These are phyloP conservation scores for Aechmea fasciata DNA, from an alignment of 176 grass and related monocot genomes.

Conservation along the genomic window DNA sequence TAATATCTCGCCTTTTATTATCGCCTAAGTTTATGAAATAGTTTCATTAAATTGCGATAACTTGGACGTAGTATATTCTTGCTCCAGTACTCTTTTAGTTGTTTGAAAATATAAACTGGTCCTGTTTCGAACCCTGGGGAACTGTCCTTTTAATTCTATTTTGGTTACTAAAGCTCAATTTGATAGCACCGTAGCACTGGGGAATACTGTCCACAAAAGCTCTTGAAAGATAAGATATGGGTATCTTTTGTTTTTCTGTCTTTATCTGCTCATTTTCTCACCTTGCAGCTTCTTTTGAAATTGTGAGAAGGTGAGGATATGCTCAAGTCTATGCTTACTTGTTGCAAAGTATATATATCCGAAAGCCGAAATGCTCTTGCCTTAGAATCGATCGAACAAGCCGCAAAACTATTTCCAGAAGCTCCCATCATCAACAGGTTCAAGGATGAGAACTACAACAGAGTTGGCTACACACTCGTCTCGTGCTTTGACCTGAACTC, in stretches of 20 bases:
- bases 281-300: neutral
- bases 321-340: slow-evolving; percentile 42
- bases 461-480: slow-evolving; percentile 76
- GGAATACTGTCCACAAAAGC: neutral
- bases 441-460: slow-evolving; percentile 58
- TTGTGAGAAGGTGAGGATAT: slow-evolving; percentile 7
- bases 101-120: neutral
- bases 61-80: too few species aligned
- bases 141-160: neutral
- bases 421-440: slow-evolving; percentile 44
- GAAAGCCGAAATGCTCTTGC: slow-evolving; percentile 47
- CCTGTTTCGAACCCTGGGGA: neutral
- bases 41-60: too few species aligned
- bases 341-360: slow-evolving; percentile 96
- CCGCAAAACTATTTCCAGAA: slow-evolving; percentile 32
- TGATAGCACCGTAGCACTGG: neutral
- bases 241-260: neutral
- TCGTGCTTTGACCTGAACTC: slow-evolving; percentile 18
- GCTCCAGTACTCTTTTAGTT: too few species aligned
- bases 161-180: neutral
- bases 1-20: too few species aligned
- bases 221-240: neutral
- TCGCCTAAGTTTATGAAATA: too few species aligned
- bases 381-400: slow-evolving; percentile 52
- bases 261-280: neutral